These are phyloP conservation scores for Cordyceps cateniannulata DNA, from an alignment of 2,329 filamentous ascomycete genomes.

Conservation along the genomic window DNA sequence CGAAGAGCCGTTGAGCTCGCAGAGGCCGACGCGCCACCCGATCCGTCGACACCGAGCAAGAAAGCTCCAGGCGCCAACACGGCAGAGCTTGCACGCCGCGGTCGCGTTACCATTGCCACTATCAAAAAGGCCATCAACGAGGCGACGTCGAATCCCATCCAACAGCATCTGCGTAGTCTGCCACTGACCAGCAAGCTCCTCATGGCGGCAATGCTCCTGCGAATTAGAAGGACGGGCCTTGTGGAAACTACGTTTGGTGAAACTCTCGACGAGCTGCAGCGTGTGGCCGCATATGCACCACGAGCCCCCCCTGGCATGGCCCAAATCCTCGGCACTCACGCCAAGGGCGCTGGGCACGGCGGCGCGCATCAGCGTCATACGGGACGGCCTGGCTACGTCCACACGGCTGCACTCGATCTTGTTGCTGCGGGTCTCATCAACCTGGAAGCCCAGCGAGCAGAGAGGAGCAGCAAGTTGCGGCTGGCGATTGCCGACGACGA, in stretches of 20 bases:
- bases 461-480: constrained; percentile 80
- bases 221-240: constrained; percentile 75
- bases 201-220: constrained; percentile 72
- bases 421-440: constrained; percentile 84
- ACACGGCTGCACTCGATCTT: constrained; percentile 71
- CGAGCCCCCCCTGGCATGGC: constrained; percentile 31
- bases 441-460: constrained; percentile 71
- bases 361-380: constrained; percentile 22
- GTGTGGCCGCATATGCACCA: constrained; percentile 28
- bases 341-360: constrained; percentile 21
- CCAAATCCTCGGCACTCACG: constrained; percentile 26
- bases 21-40: constrained; percentile 57
- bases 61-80: constrained; percentile 22
- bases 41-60: constrained; percentile 59
- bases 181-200: constrained; percentile 80
- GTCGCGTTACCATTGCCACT: constrained; percentile 80
- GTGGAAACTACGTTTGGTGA: constrained; percentile 85
- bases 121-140: constrained; percentile 94
- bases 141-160: constrained; percentile 85
- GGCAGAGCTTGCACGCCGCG: constrained; percentile 22
- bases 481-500: constrained; percentile 87
- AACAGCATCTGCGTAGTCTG: constrained; percentile 78
- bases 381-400: constrained; percentile 40
- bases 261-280: constrained; percentile 68
- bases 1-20: constrained; percentile 91